Percentiles rank a stretch among this genome's conserved stretches.
phyloP scores from a whole-genome alignment of 371 early-diverging fungal genomes.

The Chytridium lagenaria region DNA sequence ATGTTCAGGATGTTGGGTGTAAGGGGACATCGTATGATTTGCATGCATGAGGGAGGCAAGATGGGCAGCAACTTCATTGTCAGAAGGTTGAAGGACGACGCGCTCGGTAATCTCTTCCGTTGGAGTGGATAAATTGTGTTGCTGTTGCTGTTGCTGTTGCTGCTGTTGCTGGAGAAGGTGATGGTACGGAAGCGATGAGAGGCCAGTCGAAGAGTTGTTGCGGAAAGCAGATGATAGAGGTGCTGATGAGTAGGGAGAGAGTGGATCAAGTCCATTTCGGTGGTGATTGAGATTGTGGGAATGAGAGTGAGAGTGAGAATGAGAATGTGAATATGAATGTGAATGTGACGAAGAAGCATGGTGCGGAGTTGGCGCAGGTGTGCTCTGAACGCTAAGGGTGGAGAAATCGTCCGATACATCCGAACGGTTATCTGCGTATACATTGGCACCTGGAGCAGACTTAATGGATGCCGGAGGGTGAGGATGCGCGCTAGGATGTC shows the following conservation, averaged over 20 bases:
- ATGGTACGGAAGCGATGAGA: slow-evolving; percentile 1
- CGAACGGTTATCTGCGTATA: background rate
- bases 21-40: slow-evolving; percentile 86
- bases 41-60: slow-evolving; percentile 78
- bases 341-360: too few relatives aligned
- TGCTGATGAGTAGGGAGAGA: background rate
- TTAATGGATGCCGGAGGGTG: background rate
- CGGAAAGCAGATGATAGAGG: background rate
- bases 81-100: slow-evolving; percentile 49
- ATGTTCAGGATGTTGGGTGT: slow-evolving; percentile 75
- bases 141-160: background rate
- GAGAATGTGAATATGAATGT: too few relatives aligned
- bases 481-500: background rate
- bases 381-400: slow-evolving; percentile 6
- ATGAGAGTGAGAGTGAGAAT: too few relatives aligned
- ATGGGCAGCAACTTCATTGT: slow-evolving; percentile 80
- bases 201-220: background rate
- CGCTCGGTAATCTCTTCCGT: slow-evolving; percentile 31
- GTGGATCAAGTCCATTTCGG: background rate
- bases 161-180: background rate
- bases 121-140: background rate
- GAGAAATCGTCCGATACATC: slow-evolving; percentile 7
- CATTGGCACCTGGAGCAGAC: slow-evolving; percentile 5
- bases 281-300: slow-evolving; percentile 10
- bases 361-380: slow-evolving; percentile 1